phyloP scores from a whole-genome alignment of 805 yeast species.

The Zygosaccharomyces lentus region DNA sequence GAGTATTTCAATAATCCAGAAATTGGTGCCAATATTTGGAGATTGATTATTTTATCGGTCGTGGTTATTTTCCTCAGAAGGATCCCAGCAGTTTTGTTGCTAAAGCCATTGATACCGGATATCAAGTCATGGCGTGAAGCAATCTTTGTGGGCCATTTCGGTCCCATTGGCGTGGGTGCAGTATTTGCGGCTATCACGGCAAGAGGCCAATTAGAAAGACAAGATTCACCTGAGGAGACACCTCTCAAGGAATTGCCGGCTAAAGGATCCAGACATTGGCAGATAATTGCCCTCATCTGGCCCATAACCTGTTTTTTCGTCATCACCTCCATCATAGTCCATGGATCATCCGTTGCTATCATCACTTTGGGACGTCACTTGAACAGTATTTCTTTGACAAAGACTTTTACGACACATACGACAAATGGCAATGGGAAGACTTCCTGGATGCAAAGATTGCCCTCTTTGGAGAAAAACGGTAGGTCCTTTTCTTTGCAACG shows the following conservation, averaged over 20 bases:
- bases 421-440: conserved; percentile 53
- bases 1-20: conserved; percentile 56
- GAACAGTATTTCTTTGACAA: conserved; percentile 87
- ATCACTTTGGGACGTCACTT: conserved; percentile 75
- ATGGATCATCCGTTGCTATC: conserved; percentile 85
- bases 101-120: conserved; percentile 81
- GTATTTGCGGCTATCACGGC: conserved; percentile 79
- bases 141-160: conserved; percentile 89
- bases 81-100: conserved; percentile 71
- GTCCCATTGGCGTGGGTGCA: conserved; percentile 96
- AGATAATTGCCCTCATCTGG: conserved; percentile 65
- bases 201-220: conserved; percentile 60
- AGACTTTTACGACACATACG: conserved; percentile 75
- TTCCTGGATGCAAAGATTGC: conserved; percentile 82
- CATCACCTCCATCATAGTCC: conserved; percentile 77
- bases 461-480: conserved; percentile 61
- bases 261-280: conserved; percentile 48
- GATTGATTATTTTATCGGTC: conserved; percentile 68
- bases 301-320: conserved; percentile 79
- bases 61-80: conserved; percentile 73
- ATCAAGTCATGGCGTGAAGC: conserved; percentile 92
- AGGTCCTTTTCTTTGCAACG: conserved; percentile 78
- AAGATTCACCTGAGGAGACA: conserved; percentile 47
- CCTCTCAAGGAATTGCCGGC: conserved; percentile 52
- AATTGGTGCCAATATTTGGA: conserved; percentile 73